phyloP scores from a whole-genome alignment of 208 protist species.

The Balamuthia mandrillaris region DNA sequence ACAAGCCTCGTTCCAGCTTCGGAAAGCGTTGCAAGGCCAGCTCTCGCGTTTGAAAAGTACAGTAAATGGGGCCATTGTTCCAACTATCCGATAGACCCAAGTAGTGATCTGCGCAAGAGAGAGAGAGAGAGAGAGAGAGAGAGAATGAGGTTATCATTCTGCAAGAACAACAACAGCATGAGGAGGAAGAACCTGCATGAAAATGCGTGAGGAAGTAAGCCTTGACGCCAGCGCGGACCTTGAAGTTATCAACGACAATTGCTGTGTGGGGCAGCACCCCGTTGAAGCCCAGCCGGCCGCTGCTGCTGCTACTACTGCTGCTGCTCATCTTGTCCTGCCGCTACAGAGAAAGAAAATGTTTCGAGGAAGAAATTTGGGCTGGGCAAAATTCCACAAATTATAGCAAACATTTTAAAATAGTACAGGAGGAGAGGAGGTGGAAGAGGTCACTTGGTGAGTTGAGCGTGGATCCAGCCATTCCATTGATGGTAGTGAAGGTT shows the following conservation, averaged over 20 bases:
- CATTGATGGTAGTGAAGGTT: neutral
- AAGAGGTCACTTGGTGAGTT: neutral
- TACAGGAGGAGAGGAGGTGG: too few relatives aligned
- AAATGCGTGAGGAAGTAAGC: constrained; percentile 7
- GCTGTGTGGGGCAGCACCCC: neutral
- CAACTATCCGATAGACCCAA: neutral
- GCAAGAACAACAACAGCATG: neutral
- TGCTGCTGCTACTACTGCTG: too few relatives aligned
- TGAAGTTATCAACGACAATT: neutral
- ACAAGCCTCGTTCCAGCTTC: neutral
- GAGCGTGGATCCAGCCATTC: neutral
- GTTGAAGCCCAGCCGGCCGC: too few relatives aligned
- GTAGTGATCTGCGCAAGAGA: neutral
- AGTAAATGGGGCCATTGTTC: neutral
- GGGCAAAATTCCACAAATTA: too few relatives aligned
- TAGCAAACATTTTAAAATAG: too few relatives aligned
- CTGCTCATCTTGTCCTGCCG: too few relatives aligned
- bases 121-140: neutral
- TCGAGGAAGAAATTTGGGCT: too few relatives aligned
- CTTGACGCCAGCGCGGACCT: neutral
- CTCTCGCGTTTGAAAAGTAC: neutral
- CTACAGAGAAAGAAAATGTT: too few relatives aligned
- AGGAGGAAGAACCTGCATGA: neutral
- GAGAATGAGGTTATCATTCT: neutral
- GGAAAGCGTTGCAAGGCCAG: neutral